Evolutionary conservation across 495 filamentous ascomycete species (phyloP).

Genomic region (Xylaria telfairii): DNA sequence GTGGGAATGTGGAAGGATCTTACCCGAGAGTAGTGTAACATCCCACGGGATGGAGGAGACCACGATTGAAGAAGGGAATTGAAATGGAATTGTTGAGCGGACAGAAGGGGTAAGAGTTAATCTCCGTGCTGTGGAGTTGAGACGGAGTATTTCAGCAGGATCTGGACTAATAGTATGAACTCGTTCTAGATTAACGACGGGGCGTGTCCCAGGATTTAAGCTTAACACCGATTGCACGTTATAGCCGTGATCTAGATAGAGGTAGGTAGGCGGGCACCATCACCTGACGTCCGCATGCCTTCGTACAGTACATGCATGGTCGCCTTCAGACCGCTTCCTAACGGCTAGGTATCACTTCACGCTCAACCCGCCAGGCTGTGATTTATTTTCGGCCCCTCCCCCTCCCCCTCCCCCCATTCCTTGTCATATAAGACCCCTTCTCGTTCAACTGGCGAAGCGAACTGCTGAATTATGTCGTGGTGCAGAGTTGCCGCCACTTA

Average conservation of each 20-base stretch:
- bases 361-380: neutral
- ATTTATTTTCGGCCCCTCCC: neutral
- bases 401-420: too few species aligned
- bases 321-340: constrained; percentile 5
- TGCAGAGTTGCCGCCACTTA: neutral
- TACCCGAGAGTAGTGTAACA: constrained; percentile 16
- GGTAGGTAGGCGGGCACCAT: neutral
- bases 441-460: neutral
- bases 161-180: neutral
- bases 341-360: neutral
- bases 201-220: constrained; percentile 18
- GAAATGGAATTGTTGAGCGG: neutral
- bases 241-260: constrained; percentile 2
- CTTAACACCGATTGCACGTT: constrained; percentile 3
- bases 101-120: constrained; percentile 23
- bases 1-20: neutral
- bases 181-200: constrained; percentile 14
- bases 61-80: neutral
- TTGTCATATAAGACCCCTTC: neutral
- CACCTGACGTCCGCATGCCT: neutral
- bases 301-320: neutral
- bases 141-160: neutral
- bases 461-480: neutral
- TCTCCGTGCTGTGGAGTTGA: constrained; percentile 18
- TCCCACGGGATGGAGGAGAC: constrained; percentile 9